Base-by-base conservation (phyloP, 108 stramenopile genomes). In the Discostella pseudostelligera region DNA sequence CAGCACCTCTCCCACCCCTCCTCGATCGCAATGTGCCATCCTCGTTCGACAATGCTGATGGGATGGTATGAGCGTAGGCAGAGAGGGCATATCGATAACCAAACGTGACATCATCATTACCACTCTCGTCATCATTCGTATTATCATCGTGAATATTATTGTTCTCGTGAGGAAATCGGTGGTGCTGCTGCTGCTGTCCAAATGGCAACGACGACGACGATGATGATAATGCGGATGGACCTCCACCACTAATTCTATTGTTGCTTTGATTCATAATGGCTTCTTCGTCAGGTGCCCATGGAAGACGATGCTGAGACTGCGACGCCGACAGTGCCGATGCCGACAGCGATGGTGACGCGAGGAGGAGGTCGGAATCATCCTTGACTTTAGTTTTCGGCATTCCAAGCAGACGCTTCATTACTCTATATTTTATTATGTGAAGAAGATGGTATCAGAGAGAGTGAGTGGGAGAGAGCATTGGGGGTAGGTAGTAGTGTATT, bases 1-100 rank as follows among this genome's bases (percentile, higher is more conserved):
- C 22, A 8, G 47, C 22, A 19, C 24, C 12, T 24, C 11, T 50
- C 49, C 11, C 22, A 13, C 17, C 22, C 49, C 11, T 50, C 21
- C 11, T 48, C 49, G 4, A 25, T 24, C 22, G 2, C 39, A 67
- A 50, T 13, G 74, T 65, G 7, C 54, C 66, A 51, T 78, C 70
- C 43, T 78, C 70, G 56, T 78, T 78, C 35, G 66, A 55, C 4
- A 61, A 4, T 1, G 56, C 56, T 0, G 70, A 58, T 1, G 57
- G 50, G 16, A 78, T 70, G 7, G 76, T 72, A 26, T 66, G 47
- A 11, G 70, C 59, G 66, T 72, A 78, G 43, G 65, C 70, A 1
- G 55, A 16, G 11, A 72, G 76, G 14, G 76, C 70, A 36, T 54
- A 72, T 40, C 72, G 76, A 59, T 78, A 78, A 53, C 72, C 63